Conservation (phyloP, 441 rosid species). For the Flueggea neowawraea region DNA sequence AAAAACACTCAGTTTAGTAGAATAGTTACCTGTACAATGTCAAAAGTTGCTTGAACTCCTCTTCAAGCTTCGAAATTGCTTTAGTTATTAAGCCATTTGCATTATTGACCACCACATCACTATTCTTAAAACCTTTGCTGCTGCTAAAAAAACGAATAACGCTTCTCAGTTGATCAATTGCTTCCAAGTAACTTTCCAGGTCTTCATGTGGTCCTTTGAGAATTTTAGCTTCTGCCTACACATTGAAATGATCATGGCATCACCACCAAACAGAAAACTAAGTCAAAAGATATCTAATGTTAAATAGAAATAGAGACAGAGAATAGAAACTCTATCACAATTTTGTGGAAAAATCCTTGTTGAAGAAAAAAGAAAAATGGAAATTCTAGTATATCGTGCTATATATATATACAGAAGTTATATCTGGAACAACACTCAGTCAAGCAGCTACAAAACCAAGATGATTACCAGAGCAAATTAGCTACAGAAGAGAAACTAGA, state of each 20-base stretch:
- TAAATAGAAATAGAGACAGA: neutral
- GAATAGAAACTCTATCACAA: too few relatives aligned
- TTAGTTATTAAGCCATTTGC: slow-evolving; percentile 77
- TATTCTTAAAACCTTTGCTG: slow-evolving; percentile 66
- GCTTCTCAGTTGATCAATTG: slow-evolving; percentile 82
- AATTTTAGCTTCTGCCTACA: slow-evolving; percentile 90
- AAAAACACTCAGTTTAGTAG: slow-evolving; percentile 8
- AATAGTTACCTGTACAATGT: slow-evolving; percentile 70
- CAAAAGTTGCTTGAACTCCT: slow-evolving; percentile 87
- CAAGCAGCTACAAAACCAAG: too few relatives aligned
- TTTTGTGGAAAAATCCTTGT: too few relatives aligned
- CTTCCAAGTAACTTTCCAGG: slow-evolving; percentile 84
- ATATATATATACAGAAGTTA: too few relatives aligned
- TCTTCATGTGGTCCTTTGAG: slow-evolving; percentile 93
- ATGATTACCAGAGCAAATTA: neutral
- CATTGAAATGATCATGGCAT: slow-evolving; percentile 21
- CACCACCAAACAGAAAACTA: slow-evolving; percentile 7
- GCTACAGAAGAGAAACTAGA: neutral
- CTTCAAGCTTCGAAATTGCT: slow-evolving; percentile 92
- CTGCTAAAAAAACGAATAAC: slow-evolving; percentile 64
- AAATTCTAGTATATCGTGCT: too few relatives aligned
- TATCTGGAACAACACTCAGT: too few relatives aligned
- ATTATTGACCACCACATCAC: slow-evolving; percentile 63
- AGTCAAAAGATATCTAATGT: neutral
- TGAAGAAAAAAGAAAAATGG: too few relatives aligned